These are phyloP conservation scores for Tinospora cordifolia DNA, from an alignment of 164 flowering plant genomes.

Conservation along the genomic window DNA sequence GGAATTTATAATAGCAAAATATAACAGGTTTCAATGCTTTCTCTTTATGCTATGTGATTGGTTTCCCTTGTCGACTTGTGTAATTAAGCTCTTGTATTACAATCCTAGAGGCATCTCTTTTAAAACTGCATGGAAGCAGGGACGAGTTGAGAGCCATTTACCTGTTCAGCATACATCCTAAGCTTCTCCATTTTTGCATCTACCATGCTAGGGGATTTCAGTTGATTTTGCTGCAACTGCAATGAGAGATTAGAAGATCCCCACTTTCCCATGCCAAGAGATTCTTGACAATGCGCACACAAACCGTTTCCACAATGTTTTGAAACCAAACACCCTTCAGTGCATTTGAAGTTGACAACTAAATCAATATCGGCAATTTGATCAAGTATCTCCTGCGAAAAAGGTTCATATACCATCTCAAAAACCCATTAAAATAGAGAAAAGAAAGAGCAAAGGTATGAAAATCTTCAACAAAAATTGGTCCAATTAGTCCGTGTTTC, in stretches of 20 bases:
- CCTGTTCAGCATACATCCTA: slow-evolving; percentile 39
- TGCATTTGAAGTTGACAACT: slow-evolving; percentile 53
- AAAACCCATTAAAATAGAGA: background rate
- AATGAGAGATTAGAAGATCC: slow-evolving; percentile 13
- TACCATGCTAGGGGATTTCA: slow-evolving; percentile 12
- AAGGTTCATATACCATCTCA: background rate
- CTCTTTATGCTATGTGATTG: no score
- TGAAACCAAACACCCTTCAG: slow-evolving; percentile 29
- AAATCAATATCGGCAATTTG: slow-evolving; percentile 52
- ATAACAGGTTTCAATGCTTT: no score
- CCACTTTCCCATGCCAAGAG: slow-evolving; percentile 14
- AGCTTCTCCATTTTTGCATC: slow-evolving; percentile 22
- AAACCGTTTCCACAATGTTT: slow-evolving; percentile 25
- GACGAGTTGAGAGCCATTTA: slow-evolving; percentile 10
- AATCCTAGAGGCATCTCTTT: no score
- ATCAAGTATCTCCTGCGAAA: slow-evolving; percentile 51
- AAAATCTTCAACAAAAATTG: no score
- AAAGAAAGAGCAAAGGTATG: no score
- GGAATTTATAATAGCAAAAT: no score
- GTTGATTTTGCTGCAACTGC: slow-evolving; percentile 9
- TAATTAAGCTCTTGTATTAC: no score
- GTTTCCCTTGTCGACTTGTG: no score
- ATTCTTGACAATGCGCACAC: slow-evolving; percentile 27
- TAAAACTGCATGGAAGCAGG: no score
- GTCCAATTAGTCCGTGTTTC: no score